phyloP scores from a whole-genome alignment of 257 asterid genomes.

The Solanum lignicaule region DNA sequence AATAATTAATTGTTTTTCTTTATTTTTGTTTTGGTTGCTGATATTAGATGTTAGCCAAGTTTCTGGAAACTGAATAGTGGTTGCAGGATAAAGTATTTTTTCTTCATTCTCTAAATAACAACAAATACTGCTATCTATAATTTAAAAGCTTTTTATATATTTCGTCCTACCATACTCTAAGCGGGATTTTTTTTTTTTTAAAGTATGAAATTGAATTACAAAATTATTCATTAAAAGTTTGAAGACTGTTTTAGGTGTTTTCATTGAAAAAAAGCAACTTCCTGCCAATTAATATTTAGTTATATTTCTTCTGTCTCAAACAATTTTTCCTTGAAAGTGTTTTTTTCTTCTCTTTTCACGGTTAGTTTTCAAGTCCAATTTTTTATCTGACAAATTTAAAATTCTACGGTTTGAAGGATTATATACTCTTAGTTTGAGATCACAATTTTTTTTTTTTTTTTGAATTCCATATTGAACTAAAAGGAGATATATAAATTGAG shows the following conservation, averaged over 20 bases:
- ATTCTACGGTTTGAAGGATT: too few species aligned
- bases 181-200: not conserved
- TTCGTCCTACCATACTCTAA: not conserved
- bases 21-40: too few species aligned
- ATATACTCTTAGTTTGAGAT: too few species aligned
- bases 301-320: not conserved
- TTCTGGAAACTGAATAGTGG: not conserved
- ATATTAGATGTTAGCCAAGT: too few species aligned
- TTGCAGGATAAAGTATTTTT: not conserved
- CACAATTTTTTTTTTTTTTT: too few species aligned
- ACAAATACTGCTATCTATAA: not conserved
- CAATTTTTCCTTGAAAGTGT: too few species aligned
- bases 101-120: not conserved
- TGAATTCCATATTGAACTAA: too few species aligned
- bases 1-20: too few species aligned
- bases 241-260: not conserved
- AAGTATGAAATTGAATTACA: not conserved
- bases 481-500: too few species aligned
- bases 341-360: too few species aligned
- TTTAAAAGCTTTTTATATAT: not conserved
- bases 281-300: not conserved
- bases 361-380: too few species aligned
- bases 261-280: not conserved
- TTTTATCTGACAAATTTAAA: too few species aligned
- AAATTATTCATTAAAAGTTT: not conserved